Evolutionary conservation across 1,139 yeast genomes (phyloP), one percentile per base, ranked within the genome.

Genomic region (Candida pseudocylindracea): DNA sequence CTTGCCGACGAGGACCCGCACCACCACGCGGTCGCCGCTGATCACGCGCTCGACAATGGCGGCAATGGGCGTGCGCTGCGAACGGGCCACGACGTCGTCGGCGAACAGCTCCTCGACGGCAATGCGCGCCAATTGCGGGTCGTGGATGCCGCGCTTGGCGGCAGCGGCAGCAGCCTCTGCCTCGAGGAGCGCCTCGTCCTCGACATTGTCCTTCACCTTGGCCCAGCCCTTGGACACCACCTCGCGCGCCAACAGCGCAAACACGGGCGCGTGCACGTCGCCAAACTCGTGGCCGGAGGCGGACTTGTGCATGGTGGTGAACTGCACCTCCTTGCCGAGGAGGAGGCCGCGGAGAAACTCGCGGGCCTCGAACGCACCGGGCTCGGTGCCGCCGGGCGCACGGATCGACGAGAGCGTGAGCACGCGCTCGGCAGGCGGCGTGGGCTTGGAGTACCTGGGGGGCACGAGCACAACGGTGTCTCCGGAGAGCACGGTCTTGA

Each of bases 391-490:
- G 33, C 75, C 67, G 20, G 20, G 20, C 4, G 20, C 20, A 37
- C 70, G 60, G 31, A 76, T 67, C 42, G 66, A 63, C 8, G 79
- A 74, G 41, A 76, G 63, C 2, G 81, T 63, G 36, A 78, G 54
- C 29, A 63, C 48, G 41, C 79, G 58, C 49, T 76, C 91, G 20
- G 20, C 20, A 4, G 20, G 20, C 8, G 66, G 69, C 29, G 50
- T 49, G 3, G 71, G 67, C 39, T 52, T 59, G 29, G 54, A 39
- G 29, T 60, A 45, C 37, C 61, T 61, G 30, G 63, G 40, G 2
- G 81, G 78, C n/a, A 62, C 60, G 39, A 78, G 60, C 30, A 74
- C 65, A 32, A 78, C 45, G n/a, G 85, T 70, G 52, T 78, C 91
- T 5, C 79, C 83, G 33, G 80, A 72, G 31, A 72, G 49, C 24